Evolutionary conservation across 2,329 filamentous ascomycete genomes (phyloP), one percentile per base, ranked within the genome.

Genomic region (Parastagonospora avenae): DNA sequence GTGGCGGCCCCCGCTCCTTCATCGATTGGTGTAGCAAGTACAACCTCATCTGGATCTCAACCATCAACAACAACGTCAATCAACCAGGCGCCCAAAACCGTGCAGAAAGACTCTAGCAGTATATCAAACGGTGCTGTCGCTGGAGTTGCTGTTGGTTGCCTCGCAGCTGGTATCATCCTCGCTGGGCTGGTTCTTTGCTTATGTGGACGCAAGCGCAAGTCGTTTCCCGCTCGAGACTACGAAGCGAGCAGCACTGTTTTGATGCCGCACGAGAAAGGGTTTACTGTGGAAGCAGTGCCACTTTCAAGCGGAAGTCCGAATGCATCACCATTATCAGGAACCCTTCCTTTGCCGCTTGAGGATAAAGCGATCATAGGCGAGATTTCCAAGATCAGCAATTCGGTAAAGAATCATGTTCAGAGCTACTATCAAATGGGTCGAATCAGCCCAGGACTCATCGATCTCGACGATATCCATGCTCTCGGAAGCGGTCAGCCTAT

Each of bases 401-500:
- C 60, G 27, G 70, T 74, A 54, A 72, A 73, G 28, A 73, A 71
- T 19, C 71, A 75, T 30, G 68, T 72, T 28, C 66, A 70, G 43
- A 74, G 65, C 40, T 75, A 68, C 50, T 75, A 74, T 35, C 65
- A 71, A 37, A 56, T 31, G 2, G 48, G 52, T 5, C 52, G 45
- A n/a, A 55, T 66, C 1, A 65, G 49, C 24, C 44, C 59, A 4
- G 63, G 56, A 6, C 16, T 63, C 10, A 44, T 70, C 4, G 67
- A 68, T 29, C 28, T 59, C 5, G 62, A 64, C 8, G 57, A 64
- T 31, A 48, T 70, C 19, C 59, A 62, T 14, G 55, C 53, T 12
- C 43, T 70, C 4, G 63, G 68, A 9, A 40, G 46, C 1, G 36
- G 55, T n/a, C 28, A 67, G 7, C 66, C 63, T 0, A 42, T 70